Conservation (phyloP, 306 rosid genomes). For the Dicorynia guianensis region DNA sequence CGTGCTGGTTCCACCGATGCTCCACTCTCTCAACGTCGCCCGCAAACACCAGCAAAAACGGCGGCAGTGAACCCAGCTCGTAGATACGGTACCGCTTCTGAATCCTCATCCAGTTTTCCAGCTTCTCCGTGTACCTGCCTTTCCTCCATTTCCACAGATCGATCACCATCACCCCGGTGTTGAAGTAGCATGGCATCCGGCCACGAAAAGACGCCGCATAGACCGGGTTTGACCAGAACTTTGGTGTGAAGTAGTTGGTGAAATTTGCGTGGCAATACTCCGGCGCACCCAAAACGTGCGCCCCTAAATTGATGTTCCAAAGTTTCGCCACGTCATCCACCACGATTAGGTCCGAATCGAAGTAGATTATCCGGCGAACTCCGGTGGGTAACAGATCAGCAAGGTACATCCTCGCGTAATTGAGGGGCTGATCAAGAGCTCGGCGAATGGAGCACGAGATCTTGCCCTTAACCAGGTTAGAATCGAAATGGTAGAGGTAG, state of each 20-base stretch:
- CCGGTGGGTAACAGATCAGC: conserved; percentile 70
- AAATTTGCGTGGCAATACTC: conserved; percentile 94
- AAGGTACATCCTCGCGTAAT: conserved; percentile 88
- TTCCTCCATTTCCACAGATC: conserved; percentile 85
- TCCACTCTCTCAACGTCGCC: conserved; percentile 81
- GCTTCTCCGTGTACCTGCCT: conserved; percentile 67
- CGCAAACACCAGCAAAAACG: conserved; percentile 84
- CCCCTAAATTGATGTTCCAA: conserved; percentile 67
- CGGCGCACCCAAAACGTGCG: conserved; percentile 82
- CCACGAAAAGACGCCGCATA: conserved; percentile 64
- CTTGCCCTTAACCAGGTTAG: conserved; percentile 76
- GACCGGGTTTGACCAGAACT: conserved; percentile 69
- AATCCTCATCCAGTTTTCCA: conserved; percentile 87
- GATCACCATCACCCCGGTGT: conserved; percentile 97
- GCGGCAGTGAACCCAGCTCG: conserved; percentile 87
- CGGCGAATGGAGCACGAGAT: conserved; percentile 84
- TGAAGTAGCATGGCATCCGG: conserved; percentile 76
- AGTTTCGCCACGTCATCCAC: conserved; percentile 92
- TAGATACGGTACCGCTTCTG: conserved; percentile 84
- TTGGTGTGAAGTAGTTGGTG: conserved; percentile 79
- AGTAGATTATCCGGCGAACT: conserved; percentile 78
- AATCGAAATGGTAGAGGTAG: conserved; percentile 75
- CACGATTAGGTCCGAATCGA: conserved; percentile 87
- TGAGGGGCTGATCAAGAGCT: conserved; percentile 90
- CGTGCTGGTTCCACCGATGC: conserved; percentile 97